Conservation (phyloP, 345 rosid species). For the Hibiscus mutabilis region DNA sequence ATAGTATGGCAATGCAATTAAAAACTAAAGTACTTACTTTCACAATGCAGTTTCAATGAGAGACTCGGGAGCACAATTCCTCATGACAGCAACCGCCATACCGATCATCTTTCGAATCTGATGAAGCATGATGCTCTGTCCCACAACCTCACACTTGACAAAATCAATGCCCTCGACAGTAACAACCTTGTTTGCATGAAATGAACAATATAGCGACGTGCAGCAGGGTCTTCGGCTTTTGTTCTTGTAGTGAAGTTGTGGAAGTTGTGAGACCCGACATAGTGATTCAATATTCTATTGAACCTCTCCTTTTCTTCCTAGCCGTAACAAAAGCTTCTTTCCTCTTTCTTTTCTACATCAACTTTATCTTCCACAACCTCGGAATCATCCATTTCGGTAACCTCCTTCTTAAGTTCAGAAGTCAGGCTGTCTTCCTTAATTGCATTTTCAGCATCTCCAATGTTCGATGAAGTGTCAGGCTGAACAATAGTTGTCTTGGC, state of each 20-base stretch:
- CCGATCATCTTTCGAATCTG: conserved; percentile 94
- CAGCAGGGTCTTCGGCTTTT: conserved; percentile 83
- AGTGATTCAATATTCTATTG: conserved; percentile 61
- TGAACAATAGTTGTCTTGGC: conserved; percentile 13
- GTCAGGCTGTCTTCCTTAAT: conserved; percentile 1
- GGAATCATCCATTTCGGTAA: conserved; percentile 9
- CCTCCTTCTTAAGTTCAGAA: conserved; percentile 2
- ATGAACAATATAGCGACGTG: conserved; percentile 60
- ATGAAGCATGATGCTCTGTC: conserved; percentile 99
- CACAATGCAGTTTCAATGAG: conserved; percentile 56
- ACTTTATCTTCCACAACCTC: conserved; percentile 5
- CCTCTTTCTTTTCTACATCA: conserved; percentile 19
- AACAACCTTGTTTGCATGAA: conserved; percentile 46
- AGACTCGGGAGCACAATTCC: conserved; percentile 71
- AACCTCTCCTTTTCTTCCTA: conserved; percentile 72
- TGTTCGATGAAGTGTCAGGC: background rate
- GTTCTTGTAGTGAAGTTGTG: conserved; percentile 92
- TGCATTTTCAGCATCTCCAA: background rate
- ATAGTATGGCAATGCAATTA: background rate
- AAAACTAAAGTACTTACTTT: conserved; percentile 39
- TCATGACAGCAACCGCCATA: conserved; percentile 78
- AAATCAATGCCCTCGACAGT: conserved; percentile 69
- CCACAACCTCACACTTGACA: conserved; percentile 90
- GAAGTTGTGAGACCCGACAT: conserved; percentile 87
- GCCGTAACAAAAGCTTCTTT: conserved; percentile 48